A percentile compares a stretch with the other conserved stretches of the same genome.
Conservation (phyloP, 192 early-diverging fungal genomes). For the Entomortierella beljakovae region DNA sequence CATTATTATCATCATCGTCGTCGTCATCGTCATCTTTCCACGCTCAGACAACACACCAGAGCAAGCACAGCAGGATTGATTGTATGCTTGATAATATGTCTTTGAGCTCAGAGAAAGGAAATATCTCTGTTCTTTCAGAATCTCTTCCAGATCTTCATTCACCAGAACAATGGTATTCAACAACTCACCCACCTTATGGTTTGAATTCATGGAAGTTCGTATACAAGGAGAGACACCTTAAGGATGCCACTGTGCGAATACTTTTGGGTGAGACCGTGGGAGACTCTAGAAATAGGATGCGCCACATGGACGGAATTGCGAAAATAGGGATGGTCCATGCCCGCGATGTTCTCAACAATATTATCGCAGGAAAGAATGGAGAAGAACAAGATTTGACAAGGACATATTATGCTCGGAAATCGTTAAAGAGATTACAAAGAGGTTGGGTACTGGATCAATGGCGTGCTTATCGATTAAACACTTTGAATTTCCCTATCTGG, state of each 20-base stretch:
- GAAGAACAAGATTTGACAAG: constrained; percentile 29
- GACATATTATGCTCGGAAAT: constrained; percentile 41
- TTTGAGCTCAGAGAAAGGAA: not conserved
- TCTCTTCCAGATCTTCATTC: constrained; percentile 17
- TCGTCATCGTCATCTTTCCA: constrained; percentile 18
- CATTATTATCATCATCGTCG: constrained; percentile 21
- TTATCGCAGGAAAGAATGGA: constrained; percentile 30
- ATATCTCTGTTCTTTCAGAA: not conserved
- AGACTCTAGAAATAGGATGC: constrained; percentile 43
- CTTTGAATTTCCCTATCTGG: constrained; percentile 44
- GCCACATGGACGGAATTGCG: constrained; percentile 48
- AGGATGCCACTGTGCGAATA: constrained; percentile 31
- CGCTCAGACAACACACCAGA: constrained; percentile 8
- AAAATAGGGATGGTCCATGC: constrained; percentile 38
- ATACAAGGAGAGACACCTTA: constrained; percentile 33
- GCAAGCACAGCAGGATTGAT: not conserved
- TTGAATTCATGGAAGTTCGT: constrained; percentile 35
- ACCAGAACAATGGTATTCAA: constrained; percentile 38
- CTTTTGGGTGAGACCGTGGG: constrained; percentile 37
- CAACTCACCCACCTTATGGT: constrained; percentile 16
- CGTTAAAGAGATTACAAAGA: constrained; percentile 28
- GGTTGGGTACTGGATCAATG: constrained; percentile 54
- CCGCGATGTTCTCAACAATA: constrained; percentile 44
- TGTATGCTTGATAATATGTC: constrained; percentile 15
- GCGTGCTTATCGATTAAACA: constrained; percentile 23